Evolutionary conservation across 2,329 filamentous ascomycete genomes (phyloP).

Genomic region (Paraconiothyrium brasiliense): DNA sequence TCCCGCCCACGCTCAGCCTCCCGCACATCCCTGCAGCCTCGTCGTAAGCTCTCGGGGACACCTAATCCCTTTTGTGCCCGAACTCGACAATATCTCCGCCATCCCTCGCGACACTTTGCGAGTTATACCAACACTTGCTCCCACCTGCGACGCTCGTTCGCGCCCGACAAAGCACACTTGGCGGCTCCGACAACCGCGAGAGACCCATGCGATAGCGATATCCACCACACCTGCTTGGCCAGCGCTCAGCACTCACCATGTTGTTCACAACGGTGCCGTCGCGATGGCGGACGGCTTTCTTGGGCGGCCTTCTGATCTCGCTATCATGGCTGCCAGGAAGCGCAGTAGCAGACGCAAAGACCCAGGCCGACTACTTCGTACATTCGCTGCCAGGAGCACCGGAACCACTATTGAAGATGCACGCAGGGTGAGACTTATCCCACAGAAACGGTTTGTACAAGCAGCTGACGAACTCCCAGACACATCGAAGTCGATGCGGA

Average conservation of each 20-base stretch:
- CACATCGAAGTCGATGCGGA: constrained; percentile 90
- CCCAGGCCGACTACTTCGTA: constrained; percentile 89
- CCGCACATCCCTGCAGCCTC: constrained; percentile 26
- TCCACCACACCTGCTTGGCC: constrained; percentile 26
- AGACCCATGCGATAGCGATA: constrained; percentile 48
- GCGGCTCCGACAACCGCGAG: constrained; percentile 2
- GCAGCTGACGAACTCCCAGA: constrained; percentile 56
- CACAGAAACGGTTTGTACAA: constrained; percentile 22
- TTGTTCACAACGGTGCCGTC: constrained; percentile 37
- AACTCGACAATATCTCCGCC: constrained; percentile 13
- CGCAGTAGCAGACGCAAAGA: constrained; percentile 58
- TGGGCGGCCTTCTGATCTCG: constrained; percentile 43
- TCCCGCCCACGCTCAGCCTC: constrained; percentile 15
- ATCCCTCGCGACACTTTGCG: constrained; percentile 13
- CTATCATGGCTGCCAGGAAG: constrained; percentile 43
- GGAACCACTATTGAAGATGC: constrained; percentile 88
- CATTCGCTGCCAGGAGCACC: constrained; percentile 85
- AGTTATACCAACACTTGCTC: neutral
- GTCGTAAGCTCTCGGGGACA: constrained; percentile 40
- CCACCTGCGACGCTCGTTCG: neutral
- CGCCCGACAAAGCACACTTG: neutral
- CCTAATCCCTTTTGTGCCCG: constrained; percentile 33
- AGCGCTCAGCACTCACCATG: constrained; percentile 29
- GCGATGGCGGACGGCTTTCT: constrained; percentile 45
- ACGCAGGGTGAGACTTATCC: constrained; percentile 81